Percentiles rank a stretch among this genome's conserved stretches.
Conservation (phyloP, 1,139 yeast species). For the Groenewaldozyma auringiensis region DNA sequence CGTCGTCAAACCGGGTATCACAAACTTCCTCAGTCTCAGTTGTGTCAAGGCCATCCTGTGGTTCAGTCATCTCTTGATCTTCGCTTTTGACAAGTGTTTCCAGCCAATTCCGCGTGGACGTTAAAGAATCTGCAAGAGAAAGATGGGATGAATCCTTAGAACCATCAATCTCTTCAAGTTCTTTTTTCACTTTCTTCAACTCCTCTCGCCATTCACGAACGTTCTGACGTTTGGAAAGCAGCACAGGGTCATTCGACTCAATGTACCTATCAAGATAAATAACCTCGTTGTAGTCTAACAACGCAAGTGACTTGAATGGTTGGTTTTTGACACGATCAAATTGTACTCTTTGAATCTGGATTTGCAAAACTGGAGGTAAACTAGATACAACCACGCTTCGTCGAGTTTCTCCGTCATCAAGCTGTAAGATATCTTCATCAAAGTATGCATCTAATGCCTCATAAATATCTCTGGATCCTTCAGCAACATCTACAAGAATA, state of each 20-base stretch:
- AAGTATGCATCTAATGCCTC: conserved; percentile 85
- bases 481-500: conserved; percentile 75
- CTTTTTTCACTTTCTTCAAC: conserved; percentile 39
- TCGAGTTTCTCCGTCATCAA: conserved; percentile 61
- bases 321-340: conserved; percentile 66
- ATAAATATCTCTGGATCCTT: conserved; percentile 80
- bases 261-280: conserved; percentile 82
- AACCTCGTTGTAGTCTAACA: conserved; percentile 68
- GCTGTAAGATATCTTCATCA: conserved; percentile 61
- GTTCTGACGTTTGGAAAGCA: conserved; percentile 48
- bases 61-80: conserved; percentile 10
- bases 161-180: conserved; percentile 39
- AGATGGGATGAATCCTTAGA: conserved; percentile 30
- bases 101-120: conserved; percentile 51
- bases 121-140: conserved; percentile 29
- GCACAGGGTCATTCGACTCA: conserved; percentile 56
- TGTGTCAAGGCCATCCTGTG: conserved; percentile 7
- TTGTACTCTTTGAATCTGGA: conserved; percentile 89
- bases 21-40: conserved; percentile 7
- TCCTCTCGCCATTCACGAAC: conserved; percentile 58
- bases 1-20: not conserved
- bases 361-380: conserved; percentile 75
- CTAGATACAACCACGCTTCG: conserved; percentile 63
- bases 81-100: conserved; percentile 21
- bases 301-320: conserved; percentile 77